Conservation (phyloP, 768 basidiomycete genomes). For the Boletus subparvulus region DNA sequence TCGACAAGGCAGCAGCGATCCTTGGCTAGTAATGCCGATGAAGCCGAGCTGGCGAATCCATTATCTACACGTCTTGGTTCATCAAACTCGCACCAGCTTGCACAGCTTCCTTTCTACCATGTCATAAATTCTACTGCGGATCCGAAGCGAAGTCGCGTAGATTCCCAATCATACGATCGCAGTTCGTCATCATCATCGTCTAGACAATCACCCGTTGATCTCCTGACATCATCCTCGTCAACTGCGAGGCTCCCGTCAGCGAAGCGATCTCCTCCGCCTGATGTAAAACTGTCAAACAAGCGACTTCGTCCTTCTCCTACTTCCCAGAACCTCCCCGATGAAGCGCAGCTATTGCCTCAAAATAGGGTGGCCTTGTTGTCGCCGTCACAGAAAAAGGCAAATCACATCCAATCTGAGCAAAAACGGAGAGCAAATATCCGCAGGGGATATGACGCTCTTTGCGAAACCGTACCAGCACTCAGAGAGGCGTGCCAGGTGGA, state of each 20-base stretch:
- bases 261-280: conserved; percentile 29
- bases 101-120: conserved; percentile 19
- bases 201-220: conserved; percentile 25
- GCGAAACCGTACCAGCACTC: conserved; percentile 78
- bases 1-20: conserved; percentile 21
- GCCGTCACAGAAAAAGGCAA: conserved; percentile 86
- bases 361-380: conserved; percentile 50
- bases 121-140: conserved; percentile 8
- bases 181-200: conserved; percentile 30
- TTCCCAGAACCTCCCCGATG: conserved; percentile 8
- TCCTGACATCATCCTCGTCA: conserved; percentile 16
- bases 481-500: conserved; percentile 78
- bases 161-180: conserved; percentile 12
- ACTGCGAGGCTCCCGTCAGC: conserved; percentile 15
- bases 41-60: conserved; percentile 2
- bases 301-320: conserved; percentile 28
- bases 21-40: conserved; percentile 6
- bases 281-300: conserved; percentile 31
- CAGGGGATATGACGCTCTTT: conserved; percentile 84
- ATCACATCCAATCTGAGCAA: conserved; percentile 93
- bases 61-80: conserved; percentile 2
- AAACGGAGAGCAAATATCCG: conserved; percentile 91
- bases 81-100: conserved; percentile 11
- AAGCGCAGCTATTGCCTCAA: conserved; percentile 13
- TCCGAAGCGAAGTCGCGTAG: conserved; percentile 7